phyloP scores from a whole-genome alignment of 2,329 filamentous ascomycete genomes.

The Coleophoma crateriformis region DNA sequence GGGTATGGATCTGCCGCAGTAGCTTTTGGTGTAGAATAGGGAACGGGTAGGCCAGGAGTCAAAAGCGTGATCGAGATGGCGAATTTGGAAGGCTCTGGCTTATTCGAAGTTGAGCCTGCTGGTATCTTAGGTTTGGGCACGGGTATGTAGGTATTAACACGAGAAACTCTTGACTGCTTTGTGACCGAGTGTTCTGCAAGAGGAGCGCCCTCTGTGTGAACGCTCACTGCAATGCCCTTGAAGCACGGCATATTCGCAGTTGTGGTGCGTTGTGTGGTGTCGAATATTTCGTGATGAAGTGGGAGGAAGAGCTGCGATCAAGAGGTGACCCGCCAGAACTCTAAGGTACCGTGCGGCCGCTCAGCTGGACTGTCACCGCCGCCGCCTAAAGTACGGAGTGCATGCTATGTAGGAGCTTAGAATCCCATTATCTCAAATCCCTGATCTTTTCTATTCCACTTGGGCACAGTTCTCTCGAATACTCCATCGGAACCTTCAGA shows the following conservation, averaged over 20 bases:
- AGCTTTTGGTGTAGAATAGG: conserved; percentile 84
- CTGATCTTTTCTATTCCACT: too few relatives aligned
- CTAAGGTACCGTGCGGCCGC: too few relatives aligned
- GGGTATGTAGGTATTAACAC: conserved; percentile 96
- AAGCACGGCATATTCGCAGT: conserved; percentile 78
- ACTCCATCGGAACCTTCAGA: too few relatives aligned
- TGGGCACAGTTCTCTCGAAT: too few relatives aligned
- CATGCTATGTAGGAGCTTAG: too few relatives aligned
- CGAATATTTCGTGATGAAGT: too few relatives aligned
- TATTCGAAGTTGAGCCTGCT: conserved; percentile 54
- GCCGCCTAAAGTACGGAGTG: too few relatives aligned
- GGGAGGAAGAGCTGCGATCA: too few relatives aligned
- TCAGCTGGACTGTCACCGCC: too few relatives aligned
- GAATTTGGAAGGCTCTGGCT: conserved; percentile 90
- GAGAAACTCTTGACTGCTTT: conserved; percentile 82
- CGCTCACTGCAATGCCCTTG: conserved; percentile 97
- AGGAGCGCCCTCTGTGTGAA: conserved; percentile 76
- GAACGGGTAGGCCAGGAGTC: conserved; percentile 81
- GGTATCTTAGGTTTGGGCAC: conserved; percentile 83
- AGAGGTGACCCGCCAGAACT: too few relatives aligned
- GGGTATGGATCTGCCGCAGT: conserved; percentile 73
- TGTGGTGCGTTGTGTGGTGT: neutral
- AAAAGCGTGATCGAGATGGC: conserved; percentile 96
- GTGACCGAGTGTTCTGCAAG: conserved; percentile 92
- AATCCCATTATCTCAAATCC: too few relatives aligned